Base-by-base conservation (phyloP, 345 rosid species). In the Linum tenue region DNA sequence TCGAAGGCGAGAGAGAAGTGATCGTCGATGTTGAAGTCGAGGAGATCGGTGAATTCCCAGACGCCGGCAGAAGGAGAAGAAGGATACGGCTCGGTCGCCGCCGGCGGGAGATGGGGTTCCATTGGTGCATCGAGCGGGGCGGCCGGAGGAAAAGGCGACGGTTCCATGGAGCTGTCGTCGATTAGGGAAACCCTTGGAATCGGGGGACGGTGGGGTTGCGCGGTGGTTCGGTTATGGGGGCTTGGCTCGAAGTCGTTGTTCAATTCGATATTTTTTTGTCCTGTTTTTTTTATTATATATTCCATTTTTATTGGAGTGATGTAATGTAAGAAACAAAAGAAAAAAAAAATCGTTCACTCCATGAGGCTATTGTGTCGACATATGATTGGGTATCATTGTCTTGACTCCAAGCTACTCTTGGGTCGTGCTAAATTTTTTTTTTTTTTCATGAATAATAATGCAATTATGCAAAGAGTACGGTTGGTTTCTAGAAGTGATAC, bases 21-120 rank as follows among this genome's bases (percentile, higher is more conserved):
- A 39, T 86, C 92, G 70, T 88, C 98, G 0, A 74, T 59, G 74
- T 91, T 65, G 76, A 88, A 86, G 79, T 86, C 89, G 11, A 94
- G 85, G 67, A 90, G 84, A 74, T 94, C 90, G 60, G 76, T 82
- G 90, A 90, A 88, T 78, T 90, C 96, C 95, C 95, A 90, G 38
- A 79, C 68, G 51, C 89, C 61, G 58, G 90, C 72, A 16, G 85
- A 69, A 5, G 76, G 55, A 37, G 79, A 48, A 48, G 53, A 15
- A 48, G 53, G 53, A 48, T 48, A 48, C 53, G 53, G 14, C 14
- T 48, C 53, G 84, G 31, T 74, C 88, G 42, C 72, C 89, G 63
- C 53, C 64, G 39, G 66, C 31, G 39, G 80, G 69, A 4, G 78
- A 37, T 17, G 36, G 36, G 59, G 22, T 57, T 57, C 38, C 60